A percentile compares a stretch with the other conserved stretches of the same genome.
Conservation (phyloP, 2,329 filamentous ascomycete species). For the Bimuria novae-zelandiae region DNA sequence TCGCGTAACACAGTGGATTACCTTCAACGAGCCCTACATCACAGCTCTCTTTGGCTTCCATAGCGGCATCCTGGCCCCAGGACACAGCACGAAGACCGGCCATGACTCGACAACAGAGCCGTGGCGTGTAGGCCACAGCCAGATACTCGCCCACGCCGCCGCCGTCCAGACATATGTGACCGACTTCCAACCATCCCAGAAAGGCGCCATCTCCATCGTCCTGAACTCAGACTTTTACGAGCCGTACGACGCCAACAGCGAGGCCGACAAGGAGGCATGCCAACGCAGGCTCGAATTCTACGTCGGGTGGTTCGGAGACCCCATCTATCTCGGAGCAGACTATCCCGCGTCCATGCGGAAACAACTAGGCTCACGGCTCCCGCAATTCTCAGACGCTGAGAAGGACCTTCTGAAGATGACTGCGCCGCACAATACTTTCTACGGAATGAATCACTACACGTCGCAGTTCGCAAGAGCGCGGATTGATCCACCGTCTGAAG, state of each 20-base stretch:
- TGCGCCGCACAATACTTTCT: conserved; percentile 27
- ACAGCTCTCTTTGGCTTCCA: conserved; percentile 56
- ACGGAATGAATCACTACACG: conserved; percentile 53
- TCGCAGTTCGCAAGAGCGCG: conserved; percentile 47
- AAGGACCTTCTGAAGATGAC: conserved; percentile 37
- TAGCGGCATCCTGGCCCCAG: conserved; percentile 17
- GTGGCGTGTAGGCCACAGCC: conserved; percentile 6
- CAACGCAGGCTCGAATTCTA: conserved; percentile 51
- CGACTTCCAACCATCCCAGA: conserved; percentile 22
- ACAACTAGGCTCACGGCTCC: conserved; percentile 43
- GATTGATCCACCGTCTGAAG: conserved; percentile 41
- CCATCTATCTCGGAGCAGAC: conserved; percentile 42
- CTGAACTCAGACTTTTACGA: conserved; percentile 43
- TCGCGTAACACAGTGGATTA: conserved; percentile 48
- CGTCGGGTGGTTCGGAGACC: conserved; percentile 48
- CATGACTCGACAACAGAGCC: conserved; percentile 11
- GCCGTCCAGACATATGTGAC: conserved; percentile 29
- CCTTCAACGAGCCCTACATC: conserved; percentile 54
- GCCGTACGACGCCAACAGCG: conserved; percentile 32
- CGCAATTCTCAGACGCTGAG: conserved; percentile 48
- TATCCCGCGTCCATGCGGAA: conserved; percentile 48
- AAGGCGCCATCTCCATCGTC: conserved; percentile 27
- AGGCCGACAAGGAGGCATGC: conserved; percentile 25
- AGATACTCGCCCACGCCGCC: conserved; percentile 56
- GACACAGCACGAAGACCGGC: conserved; percentile 10